These are phyloP conservation scores for Phoenix roebelenii DNA, from an alignment of 176 grass and related monocot genomes.

Conservation along the genomic window DNA sequence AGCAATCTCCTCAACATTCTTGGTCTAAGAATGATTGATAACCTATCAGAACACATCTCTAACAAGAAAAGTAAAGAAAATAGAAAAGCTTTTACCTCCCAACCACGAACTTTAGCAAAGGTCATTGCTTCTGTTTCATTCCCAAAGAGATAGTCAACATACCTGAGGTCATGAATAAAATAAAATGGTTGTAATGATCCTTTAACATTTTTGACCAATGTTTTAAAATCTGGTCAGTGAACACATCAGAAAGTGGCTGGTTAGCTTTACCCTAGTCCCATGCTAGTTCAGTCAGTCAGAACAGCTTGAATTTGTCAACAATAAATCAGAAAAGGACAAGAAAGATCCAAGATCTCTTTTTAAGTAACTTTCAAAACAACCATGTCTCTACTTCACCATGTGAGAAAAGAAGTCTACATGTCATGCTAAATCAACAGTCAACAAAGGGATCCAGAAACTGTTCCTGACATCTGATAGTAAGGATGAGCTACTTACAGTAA, in stretches of 20 bases:
- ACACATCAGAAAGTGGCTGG: no score
- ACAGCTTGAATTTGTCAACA: no score
- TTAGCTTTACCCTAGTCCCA: no score
- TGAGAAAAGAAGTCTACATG: no score
- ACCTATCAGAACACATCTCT: constrained; percentile 8
- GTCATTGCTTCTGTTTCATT: constrained; percentile 97
- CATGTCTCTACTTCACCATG: no score
- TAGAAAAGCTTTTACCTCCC: constrained; percentile 54
- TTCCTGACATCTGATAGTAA: no score
- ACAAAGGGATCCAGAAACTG: no score
- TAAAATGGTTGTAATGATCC: constrained; percentile 4
- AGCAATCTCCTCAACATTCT: constrained; percentile 92
- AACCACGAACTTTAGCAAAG: constrained; percentile 83
- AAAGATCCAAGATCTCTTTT: no score
- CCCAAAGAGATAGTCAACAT: constrained; percentile 78
- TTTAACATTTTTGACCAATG: background rate
- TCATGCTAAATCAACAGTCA: no score
- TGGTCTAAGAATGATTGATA: constrained; percentile 53
- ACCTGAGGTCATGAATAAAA: constrained; percentile 34
- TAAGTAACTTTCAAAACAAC: no score
- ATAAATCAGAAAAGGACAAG: no score
- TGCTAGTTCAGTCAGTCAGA: no score
- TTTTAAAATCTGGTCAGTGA: constrained; percentile 1
- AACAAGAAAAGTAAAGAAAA: constrained; percentile 9
- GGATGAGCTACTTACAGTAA: constrained; percentile 50